Percentiles rank a stretch among this genome's conserved stretches.
Conservation (phyloP, 2,329 filamentous ascomycete species). For the Leptographium galeiforme region DNA sequence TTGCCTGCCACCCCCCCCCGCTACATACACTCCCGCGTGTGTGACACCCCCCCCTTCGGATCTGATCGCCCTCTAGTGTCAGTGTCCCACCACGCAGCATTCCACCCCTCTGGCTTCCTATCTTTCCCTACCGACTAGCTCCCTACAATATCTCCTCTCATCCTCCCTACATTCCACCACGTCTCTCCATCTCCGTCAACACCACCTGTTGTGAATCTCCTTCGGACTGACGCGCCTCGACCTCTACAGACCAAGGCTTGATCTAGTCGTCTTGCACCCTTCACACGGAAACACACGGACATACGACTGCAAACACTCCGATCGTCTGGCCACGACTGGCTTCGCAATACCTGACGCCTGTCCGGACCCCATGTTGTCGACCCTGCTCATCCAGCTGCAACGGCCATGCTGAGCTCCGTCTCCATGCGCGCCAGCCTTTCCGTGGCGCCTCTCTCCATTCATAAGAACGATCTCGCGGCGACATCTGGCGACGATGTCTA, state of each 20-base stretch:
- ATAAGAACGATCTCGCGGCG: conserved; percentile 24
- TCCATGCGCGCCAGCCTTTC: conserved; percentile 43
- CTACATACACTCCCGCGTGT: not conserved
- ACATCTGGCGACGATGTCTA: conserved; percentile 17
- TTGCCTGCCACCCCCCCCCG: not conserved
- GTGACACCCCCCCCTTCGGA: not conserved
- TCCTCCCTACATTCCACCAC: not conserved
- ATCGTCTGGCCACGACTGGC: not conserved
- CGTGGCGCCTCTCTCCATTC: conserved; percentile 44
- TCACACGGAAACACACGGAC: too few species aligned
- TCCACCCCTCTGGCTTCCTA: not conserved
- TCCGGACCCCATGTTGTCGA: conserved; percentile 7
- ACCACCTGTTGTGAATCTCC: not conserved
- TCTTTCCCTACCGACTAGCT: not conserved
- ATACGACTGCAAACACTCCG: not conserved
- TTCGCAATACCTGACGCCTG: not conserved
- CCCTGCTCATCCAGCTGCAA: conserved; percentile 20
- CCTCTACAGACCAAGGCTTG: not conserved
- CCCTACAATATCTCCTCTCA: not conserved
- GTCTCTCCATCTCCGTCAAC: not conserved
- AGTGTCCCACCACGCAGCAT: not conserved
- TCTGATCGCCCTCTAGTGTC: conserved; percentile 2
- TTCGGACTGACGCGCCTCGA: not conserved
- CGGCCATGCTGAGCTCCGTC: conserved; percentile 33
- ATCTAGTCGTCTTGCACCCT: not conserved